A percentile compares a stretch with the other conserved stretches of the same genome.
Conservation (phyloP, 495 filamentous ascomycete species). For the Penicillium cosmopolitanum region DNA sequence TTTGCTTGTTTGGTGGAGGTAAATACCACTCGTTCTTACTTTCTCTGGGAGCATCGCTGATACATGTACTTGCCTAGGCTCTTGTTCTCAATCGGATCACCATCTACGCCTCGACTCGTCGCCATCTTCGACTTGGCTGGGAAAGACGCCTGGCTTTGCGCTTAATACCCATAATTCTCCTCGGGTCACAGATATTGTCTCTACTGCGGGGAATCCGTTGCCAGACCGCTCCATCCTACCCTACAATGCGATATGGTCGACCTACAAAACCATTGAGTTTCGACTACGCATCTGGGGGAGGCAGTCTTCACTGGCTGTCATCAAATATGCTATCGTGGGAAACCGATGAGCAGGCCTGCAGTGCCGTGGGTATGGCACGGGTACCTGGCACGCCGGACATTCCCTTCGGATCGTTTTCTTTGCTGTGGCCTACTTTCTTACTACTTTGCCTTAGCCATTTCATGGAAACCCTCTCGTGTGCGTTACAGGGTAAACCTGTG, state of each 20-base stretch:
- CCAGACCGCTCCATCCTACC: slow-evolving; percentile 82
- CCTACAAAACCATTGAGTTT: slow-evolving; percentile 65
- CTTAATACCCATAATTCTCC: slow-evolving; percentile 73
- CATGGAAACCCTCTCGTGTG: slow-evolving; percentile 81
- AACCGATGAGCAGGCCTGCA: slow-evolving; percentile 70
- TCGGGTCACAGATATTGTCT: slow-evolving; percentile 65
- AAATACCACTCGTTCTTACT: slow-evolving; percentile 18
- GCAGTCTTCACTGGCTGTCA: slow-evolving; percentile 69
- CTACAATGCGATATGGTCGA: slow-evolving; percentile 72
- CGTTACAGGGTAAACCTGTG: slow-evolving; percentile 80
- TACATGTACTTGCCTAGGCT: slow-evolving; percentile 47
- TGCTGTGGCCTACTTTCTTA: slow-evolving; percentile 88
- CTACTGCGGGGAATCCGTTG: slow-evolving; percentile 88
- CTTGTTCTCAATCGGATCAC: slow-evolving; percentile 89
- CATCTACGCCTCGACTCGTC: slow-evolving; percentile 86
- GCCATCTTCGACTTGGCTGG: slow-evolving; percentile 73
- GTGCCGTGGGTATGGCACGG: slow-evolving; percentile 70
- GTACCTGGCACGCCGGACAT: slow-evolving; percentile 46
- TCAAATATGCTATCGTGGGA: slow-evolving; percentile 69
- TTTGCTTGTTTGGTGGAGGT: slow-evolving; percentile 80
- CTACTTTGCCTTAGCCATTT: slow-evolving; percentile 84
- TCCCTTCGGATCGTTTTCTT: slow-evolving; percentile 72
- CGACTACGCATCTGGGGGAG: slow-evolving; percentile 73
- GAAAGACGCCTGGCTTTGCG: slow-evolving; percentile 73
- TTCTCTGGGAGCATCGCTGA: not conserved